Percentiles rank a stretch among this genome's conserved stretches.
Evolutionary conservation across 2,329 filamentous ascomycete genomes (phyloP).

Genomic region (Ophiostoma montium): DNA sequence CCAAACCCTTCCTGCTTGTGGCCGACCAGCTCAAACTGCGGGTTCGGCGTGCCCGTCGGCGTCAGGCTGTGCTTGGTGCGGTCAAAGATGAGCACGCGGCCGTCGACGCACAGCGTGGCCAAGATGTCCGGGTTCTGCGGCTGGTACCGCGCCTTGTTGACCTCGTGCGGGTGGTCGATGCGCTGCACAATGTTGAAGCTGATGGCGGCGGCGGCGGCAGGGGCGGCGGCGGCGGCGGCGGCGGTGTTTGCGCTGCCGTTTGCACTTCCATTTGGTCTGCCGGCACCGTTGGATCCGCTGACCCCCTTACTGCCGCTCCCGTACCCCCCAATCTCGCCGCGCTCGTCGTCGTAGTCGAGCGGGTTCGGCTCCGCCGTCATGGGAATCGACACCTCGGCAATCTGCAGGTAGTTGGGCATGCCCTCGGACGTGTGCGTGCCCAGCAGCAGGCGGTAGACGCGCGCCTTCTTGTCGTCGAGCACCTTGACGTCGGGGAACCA

Average conservation of each 20-base stretch:
- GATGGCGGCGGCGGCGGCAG: constrained; percentile 57
- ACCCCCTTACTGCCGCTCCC: constrained; percentile 54
- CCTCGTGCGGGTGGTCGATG: constrained; percentile 90
- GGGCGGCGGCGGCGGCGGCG: constrained; percentile 46
- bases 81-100: constrained; percentile 84
- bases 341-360: constrained; percentile 79
- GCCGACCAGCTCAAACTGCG: constrained; percentile 73
- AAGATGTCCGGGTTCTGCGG: constrained; percentile 96
- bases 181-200: constrained; percentile 89
- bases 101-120: constrained; percentile 80
- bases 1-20: constrained; percentile 86
- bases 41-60: constrained; percentile 59
- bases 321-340: constrained; percentile 87
- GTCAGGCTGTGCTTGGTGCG: constrained; percentile 80
- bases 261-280: neutral
- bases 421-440: constrained; percentile 88
- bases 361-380: constrained; percentile 61
- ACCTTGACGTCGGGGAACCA: constrained; percentile 95
- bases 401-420: constrained; percentile 82
- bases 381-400: constrained; percentile 86
- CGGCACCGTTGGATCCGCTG: too few relatives aligned
- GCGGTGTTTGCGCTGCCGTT: constrained; percentile 30
- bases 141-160: constrained; percentile 97
- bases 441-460: constrained; percentile 75
- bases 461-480: constrained; percentile 74